Percentiles rank a stretch among this genome's conserved stretches.
Conservation (phyloP, 257 asterid genomes). For the Gynochthodes officinalis region DNA sequence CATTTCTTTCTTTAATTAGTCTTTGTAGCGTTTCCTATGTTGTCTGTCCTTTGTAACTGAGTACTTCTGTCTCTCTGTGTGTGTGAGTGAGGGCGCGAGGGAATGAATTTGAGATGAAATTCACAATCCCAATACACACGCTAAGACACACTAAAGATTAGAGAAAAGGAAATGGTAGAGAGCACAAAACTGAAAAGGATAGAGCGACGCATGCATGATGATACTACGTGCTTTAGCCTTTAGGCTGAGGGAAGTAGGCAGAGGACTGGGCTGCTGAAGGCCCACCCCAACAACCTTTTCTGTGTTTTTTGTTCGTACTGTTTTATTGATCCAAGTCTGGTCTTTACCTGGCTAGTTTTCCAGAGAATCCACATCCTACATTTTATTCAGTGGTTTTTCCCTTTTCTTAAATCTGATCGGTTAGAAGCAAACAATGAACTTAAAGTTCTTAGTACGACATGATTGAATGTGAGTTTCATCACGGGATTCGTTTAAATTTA, state of each 20-base stretch:
- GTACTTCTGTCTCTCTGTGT: neutral
- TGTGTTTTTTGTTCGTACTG: neutral
- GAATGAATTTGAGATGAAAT: neutral
- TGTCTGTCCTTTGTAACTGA: neutral
- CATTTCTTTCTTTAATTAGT: neutral
- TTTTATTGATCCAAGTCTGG: neutral
- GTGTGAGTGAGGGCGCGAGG: neutral
- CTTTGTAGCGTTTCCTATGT: neutral
- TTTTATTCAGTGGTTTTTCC: neutral
- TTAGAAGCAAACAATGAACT: neutral
- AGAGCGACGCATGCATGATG: conserved; percentile 22
- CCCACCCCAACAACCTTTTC: conserved; percentile 2
- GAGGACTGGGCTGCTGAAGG: neutral
- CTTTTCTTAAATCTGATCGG: neutral
- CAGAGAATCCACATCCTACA: neutral
- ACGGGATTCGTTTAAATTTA: neutral
- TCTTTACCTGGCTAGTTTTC: neutral
- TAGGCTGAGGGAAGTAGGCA: neutral
- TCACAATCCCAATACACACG: neutral
- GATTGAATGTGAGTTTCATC: no score
- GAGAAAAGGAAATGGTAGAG: neutral
- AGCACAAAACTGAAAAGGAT: neutral
- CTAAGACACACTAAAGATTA: neutral
- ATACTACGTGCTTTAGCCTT: conserved; percentile 11
- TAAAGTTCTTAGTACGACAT: neutral